A percentile compares a stretch with the other conserved stretches of the same genome.
phyloP scores from a whole-genome alignment of 2,329 filamentous ascomycete genomes.

The Geoglossum cookeanum region DNA sequence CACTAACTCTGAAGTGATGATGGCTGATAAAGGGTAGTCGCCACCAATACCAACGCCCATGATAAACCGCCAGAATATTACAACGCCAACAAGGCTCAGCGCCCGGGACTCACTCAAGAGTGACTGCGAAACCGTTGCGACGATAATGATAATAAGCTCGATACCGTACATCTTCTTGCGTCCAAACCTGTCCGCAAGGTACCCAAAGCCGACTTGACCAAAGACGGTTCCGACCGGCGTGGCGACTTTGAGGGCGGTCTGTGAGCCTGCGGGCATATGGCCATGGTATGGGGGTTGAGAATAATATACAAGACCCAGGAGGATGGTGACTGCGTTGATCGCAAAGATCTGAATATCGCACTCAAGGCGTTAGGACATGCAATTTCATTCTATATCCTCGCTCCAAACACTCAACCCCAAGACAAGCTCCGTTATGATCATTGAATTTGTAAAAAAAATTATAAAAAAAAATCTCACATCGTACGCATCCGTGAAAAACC shows the following conservation, averaged over 20 bases:
- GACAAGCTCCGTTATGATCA: background rate
- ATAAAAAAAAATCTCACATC: slow-evolving; percentile 15
- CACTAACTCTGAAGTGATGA: slow-evolving; percentile 58
- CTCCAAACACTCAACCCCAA: background rate
- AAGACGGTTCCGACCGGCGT: slow-evolving; percentile 70
- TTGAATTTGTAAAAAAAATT: background rate
- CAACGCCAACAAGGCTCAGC: slow-evolving; percentile 40
- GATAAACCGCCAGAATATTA: slow-evolving; percentile 67
- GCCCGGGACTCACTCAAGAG: slow-evolving; percentile 43
- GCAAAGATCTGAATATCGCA: slow-evolving; percentile 43
- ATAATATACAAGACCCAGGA: slow-evolving; percentile 66
- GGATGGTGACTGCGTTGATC: slow-evolving; percentile 50
- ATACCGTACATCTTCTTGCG: slow-evolving; percentile 73
- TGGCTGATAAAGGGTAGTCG: slow-evolving; percentile 64
- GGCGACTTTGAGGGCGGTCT: slow-evolving; percentile 71
- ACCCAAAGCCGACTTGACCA: slow-evolving; percentile 64
- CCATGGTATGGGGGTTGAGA: slow-evolving; percentile 43
- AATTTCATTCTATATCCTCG: background rate
- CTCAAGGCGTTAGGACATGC: background rate
- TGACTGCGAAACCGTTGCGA: slow-evolving; percentile 54
- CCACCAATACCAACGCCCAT: slow-evolving; percentile 68
- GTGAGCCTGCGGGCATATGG: slow-evolving; percentile 43
- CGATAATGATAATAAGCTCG: slow-evolving; percentile 63
- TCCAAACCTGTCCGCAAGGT: slow-evolving; percentile 56
- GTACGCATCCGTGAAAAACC: slow-evolving; percentile 79